These are phyloP conservation scores for Camelina laxa DNA, from an alignment of 345 rosid genomes.

Conservation along the genomic window DNA sequence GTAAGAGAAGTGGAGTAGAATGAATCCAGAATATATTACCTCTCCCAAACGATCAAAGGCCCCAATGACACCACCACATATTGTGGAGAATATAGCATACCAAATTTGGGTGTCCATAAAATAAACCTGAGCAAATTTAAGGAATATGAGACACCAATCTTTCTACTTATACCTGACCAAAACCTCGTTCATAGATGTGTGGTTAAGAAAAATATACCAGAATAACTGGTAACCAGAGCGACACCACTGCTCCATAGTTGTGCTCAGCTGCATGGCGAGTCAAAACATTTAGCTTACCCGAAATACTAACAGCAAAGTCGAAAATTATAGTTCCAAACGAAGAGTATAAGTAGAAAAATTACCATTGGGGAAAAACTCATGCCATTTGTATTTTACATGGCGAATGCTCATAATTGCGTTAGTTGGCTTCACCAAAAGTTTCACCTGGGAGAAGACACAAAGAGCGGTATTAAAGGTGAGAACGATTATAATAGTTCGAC, in stretches of 20 bases:
- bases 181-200: conserved; percentile 10
- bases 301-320: conserved; percentile 11
- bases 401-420: conserved; percentile 77
- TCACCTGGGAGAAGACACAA: conserved; percentile 55
- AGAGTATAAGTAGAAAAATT: conserved; percentile 20
- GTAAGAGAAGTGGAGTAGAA: conserved; percentile 14
- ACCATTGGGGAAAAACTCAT: conserved; percentile 91
- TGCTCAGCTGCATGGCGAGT: conserved; percentile 57
- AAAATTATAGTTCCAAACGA: conserved; percentile 3
- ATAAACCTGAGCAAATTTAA: conserved; percentile 63
- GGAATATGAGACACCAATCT: conserved; percentile 32
- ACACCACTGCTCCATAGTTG: conserved; percentile 75
- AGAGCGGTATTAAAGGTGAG: conserved; percentile 21
- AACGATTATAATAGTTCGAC: conserved; percentile 27
- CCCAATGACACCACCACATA: conserved; percentile 89
- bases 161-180: background rate
- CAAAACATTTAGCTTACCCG: conserved; percentile 20
- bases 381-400: conserved; percentile 77
- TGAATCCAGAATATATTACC: conserved; percentile 50
- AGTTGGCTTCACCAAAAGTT: conserved; percentile 89
- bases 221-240: conserved; percentile 86
- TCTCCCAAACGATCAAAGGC: conserved; percentile 98
- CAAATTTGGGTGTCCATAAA: conserved; percentile 98
- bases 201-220: conserved; percentile 52
- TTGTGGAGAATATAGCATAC: conserved; percentile 88